Evolutionary conservation across 1,139 yeast species (phyloP), one percentile per base, ranked within the genome.

Genomic region (Yamadazyma aaseri): DNA sequence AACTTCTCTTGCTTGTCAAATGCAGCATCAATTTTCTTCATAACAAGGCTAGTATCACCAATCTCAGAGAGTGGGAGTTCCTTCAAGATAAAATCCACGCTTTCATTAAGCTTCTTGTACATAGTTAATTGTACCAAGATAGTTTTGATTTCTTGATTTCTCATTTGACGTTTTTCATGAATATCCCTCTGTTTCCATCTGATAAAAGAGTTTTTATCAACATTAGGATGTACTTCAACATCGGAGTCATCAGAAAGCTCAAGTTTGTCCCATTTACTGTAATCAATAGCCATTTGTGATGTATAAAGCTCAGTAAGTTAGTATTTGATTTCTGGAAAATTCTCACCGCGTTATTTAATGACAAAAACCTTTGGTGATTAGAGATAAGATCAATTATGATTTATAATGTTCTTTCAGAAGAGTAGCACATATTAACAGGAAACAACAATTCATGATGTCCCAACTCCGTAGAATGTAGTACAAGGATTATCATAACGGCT

Each of bases 161-260:
- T 66, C 55, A 86, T 86, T 29, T 73, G 77, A 41, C 99, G 80
- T 61, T 90, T 84, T 55, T 90, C 97, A 56, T 92, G 98, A 45
- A 94, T 92, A 51, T 90, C 96, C 53, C 96, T 83, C 63, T 94
- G 99, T 56, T 89, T 92, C 98, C 97, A 92, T 42, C 81, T 79
- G 50, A 94, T 86, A 50, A 94, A 90, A 2, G 97, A 89, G 32
- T 69, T 71, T 58, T 94, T 94, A 60, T 94, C 99, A 21, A 94
- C 98, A 54, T 94, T 94, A 40, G 98, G 99, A 58, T 94, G 99
- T 7, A 90, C 98, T 54, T 92, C 98, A 32, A 90, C 71, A 55
- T 92, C 97, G 5, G 96, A 86, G 58, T 92, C 99, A 56, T 92
- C 99, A 12, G 96, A 86, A 31, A 92, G 68, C 59, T 92, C 98